Percentiles rank a stretch among this genome's conserved stretches.
Evolutionary conservation across 495 filamentous ascomycete species (phyloP).

Genomic region (Hypoxylon perforatum): DNA sequence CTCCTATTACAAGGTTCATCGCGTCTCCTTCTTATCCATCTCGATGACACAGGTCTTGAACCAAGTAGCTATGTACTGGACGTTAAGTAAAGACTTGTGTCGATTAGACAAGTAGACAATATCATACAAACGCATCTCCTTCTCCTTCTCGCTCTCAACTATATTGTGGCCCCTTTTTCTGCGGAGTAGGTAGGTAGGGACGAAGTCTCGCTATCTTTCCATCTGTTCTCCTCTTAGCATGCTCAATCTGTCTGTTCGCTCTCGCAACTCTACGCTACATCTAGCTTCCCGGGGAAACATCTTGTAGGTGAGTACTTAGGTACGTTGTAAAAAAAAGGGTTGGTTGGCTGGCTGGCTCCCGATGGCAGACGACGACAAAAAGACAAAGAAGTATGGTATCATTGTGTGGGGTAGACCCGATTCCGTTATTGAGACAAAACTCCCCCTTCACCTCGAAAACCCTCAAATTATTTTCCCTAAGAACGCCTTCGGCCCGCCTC

Average conservation of each 20-base stretch:
- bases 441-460: neutral
- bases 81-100: too few species aligned
- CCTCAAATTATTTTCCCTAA: constrained; percentile 22
- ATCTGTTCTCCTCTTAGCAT: constrained; percentile 6
- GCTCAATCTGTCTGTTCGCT: constrained; percentile 29
- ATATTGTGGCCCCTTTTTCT: too few species aligned
- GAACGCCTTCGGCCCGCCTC: constrained; percentile 32
- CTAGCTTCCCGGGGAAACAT: neutral
- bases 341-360: neutral
- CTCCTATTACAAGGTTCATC: too few species aligned
- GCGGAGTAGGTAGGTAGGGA: too few species aligned
- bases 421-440: constrained; percentile 18
- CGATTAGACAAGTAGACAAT: too few species aligned
- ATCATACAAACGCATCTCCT: too few species aligned
- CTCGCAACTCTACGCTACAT: neutral
- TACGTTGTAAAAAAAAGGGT: neutral
- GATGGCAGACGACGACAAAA: constrained; percentile 12
- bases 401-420: constrained; percentile 17
- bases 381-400: constrained; percentile 40
- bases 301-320: neutral
- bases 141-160: too few species aligned
- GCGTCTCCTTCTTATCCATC: too few species aligned
- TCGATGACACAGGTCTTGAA: too few species aligned
- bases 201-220: too few species aligned
- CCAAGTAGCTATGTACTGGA: too few species aligned